These are phyloP conservation scores for Starmera quercuum DNA, from an alignment of 805 yeast genomes.

Conservation along the genomic window DNA sequence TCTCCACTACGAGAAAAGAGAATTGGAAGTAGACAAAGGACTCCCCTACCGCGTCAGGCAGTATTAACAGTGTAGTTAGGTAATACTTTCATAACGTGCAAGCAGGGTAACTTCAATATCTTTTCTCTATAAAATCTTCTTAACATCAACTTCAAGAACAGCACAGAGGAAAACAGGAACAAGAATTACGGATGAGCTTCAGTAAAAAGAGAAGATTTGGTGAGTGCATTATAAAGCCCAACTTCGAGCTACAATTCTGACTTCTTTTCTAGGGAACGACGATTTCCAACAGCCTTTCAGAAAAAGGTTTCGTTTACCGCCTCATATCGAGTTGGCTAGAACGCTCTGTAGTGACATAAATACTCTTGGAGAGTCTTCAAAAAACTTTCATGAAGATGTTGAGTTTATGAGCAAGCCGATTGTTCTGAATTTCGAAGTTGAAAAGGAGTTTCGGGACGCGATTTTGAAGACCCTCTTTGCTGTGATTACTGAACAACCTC, in stretches of 20 bases:
- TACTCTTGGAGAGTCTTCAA: conserved; percentile 49
- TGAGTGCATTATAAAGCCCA: conserved; percentile 7
- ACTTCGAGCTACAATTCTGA: background rate
- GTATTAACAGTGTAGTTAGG: background rate
- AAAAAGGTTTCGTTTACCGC: conserved; percentile 30
- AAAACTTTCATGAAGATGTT: conserved; percentile 48
- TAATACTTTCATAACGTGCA: background rate
- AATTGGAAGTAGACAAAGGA: background rate
- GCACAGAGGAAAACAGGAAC: background rate
- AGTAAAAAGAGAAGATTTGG: conserved; percentile 20
- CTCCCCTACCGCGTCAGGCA: background rate
- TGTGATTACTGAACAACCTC: conserved; percentile 81
- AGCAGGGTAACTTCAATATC: background rate
- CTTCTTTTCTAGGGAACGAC: conserved; percentile 10
- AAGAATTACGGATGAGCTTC: no score
- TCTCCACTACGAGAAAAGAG: background rate
- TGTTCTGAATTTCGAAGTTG: conserved; percentile 55
- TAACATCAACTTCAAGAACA: background rate
- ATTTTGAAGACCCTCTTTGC: conserved; percentile 61
- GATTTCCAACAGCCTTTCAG: conserved; percentile 16
- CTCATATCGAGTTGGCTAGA: conserved; percentile 36
- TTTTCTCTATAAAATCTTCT: no score
- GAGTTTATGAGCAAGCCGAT: conserved; percentile 64
- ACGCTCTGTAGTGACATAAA: conserved; percentile 43
- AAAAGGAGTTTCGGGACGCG: conserved; percentile 50